A percentile compares a stretch with the other conserved stretches of the same genome.
Conservation (phyloP, 2,329 filamentous ascomycete genomes). For the Colletotrichum sp. region DNA sequence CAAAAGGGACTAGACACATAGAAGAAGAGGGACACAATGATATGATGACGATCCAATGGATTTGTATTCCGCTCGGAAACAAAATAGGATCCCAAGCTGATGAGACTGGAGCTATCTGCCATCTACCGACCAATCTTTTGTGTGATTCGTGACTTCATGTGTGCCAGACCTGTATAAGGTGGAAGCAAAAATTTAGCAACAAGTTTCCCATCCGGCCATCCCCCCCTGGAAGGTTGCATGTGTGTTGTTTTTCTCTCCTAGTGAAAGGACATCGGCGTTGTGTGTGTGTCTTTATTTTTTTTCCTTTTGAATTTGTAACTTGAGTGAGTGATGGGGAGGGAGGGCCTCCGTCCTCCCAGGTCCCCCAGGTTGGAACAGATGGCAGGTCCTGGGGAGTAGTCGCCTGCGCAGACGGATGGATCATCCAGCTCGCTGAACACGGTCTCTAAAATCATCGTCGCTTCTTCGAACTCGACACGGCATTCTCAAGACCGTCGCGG, state of each 20-base stretch:
- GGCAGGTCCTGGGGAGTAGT: not conserved
- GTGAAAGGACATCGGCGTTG: not conserved
- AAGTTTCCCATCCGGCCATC: not conserved
- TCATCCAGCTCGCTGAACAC: not conserved
- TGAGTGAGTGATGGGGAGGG: not conserved
- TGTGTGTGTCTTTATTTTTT: not conserved
- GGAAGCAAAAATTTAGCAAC: not conserved
- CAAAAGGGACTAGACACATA: not conserved
- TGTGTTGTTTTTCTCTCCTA: not conserved
- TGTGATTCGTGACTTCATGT: slow-evolving; percentile 10
- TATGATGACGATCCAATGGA: not conserved
- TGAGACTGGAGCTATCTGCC: not conserved
- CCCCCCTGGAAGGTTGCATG: not conserved
- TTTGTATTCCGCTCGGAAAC: not conserved
- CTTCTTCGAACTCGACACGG: not conserved
- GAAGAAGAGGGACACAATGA: not conserved
- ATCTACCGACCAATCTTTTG: slow-evolving; percentile 5
- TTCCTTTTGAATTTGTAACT: not conserved
- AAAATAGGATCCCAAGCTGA: not conserved
- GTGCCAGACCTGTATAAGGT: not conserved
- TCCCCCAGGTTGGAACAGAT: not conserved
- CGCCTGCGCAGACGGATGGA: not conserved
- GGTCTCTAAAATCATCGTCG: not conserved
- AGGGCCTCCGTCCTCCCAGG: not conserved
- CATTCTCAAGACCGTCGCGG: not conserved